Base-by-base conservation (phyloP, 2,329 filamentous ascomycete genomes). In the Colletotrichum lindemuthianum region DNA sequence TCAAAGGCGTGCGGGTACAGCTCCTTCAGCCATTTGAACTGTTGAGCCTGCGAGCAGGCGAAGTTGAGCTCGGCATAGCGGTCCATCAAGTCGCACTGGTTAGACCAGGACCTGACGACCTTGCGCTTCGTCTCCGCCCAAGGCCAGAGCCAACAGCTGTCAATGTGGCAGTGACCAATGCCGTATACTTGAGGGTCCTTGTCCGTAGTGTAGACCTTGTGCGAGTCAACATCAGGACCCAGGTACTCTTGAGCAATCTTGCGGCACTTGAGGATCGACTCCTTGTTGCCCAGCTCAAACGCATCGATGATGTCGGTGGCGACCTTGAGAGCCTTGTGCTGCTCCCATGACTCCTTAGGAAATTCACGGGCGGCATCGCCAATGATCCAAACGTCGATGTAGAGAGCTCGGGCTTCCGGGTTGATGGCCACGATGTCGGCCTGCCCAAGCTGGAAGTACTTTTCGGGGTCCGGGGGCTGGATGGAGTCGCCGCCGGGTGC, bases 101-200 rank as follows among this genome's bases (percentile, higher is more conserved):
- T 98, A 2, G 93, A 95, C 96, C 96, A 99, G 9, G 94, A 97
- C 49, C 96, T 88, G 16, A 91, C 94, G 36, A 98, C 91, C 81
- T 99, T 99, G 72, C 96, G 91, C 80, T 96, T 97, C 0, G 96
- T 98, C 81, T 99, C 96, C 9, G 91, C 96, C 87, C 93, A 99
- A 0, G 96, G 96, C 96, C 96, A 99, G 40, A 99, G 84, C 96
- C 96, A 99, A 78, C 95, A 97, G 34, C 91, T 97, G 78, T 98
- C 96, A 70, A 99, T 99, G 77, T 99, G 96, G 71, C 96, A 99
- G 76, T 99, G 93, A 0, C 96, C 96, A 69, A 98, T 95, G 40
- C 89, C 95, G 71, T 88, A 96, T 4, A 98, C 92, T 64, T 96
- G 84, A 2, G 92, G 88, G 39, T 90, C 84, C 33, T 90, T 89